A percentile compares a stretch with the other conserved stretches of the same genome.
Conservation (phyloP, 116 monocot species). For the Dioscorea cayenensis region DNA sequence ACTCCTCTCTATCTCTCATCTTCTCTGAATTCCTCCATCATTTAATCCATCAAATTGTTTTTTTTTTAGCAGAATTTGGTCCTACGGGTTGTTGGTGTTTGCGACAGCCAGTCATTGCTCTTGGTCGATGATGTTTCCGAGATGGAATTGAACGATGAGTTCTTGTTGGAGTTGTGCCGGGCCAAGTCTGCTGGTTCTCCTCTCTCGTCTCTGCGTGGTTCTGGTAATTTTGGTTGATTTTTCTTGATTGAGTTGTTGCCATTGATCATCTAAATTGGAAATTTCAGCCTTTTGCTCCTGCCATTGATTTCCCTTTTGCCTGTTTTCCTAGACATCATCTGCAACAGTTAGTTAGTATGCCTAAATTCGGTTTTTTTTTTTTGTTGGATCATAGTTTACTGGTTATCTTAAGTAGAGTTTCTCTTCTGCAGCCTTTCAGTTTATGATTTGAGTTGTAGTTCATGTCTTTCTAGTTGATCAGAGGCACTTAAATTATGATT, state of each 20-base stretch:
- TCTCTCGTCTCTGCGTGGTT: slow-evolving; percentile 28
- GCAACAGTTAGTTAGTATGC: too few species aligned
- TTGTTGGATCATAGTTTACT: too few species aligned
- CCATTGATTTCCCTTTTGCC: background rate
- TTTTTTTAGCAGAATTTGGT: slow-evolving; percentile 47
- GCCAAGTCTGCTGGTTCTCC: slow-evolving; percentile 58
- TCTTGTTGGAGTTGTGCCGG: slow-evolving; percentile 46
- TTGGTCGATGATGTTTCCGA: slow-evolving; percentile 40
- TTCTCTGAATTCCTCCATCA: too few species aligned
- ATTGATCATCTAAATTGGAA: background rate
- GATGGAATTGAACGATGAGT: slow-evolving; percentile 36
- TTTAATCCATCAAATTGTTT: background rate
- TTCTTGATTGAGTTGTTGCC: background rate
- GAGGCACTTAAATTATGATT: too few species aligned
- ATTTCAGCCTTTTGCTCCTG: background rate
- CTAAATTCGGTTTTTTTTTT: too few species aligned
- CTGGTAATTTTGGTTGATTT: slow-evolving; percentile 25
- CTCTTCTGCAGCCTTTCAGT: too few species aligned
- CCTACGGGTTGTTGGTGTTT: slow-evolving; percentile 65
- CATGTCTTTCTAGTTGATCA: too few species aligned
- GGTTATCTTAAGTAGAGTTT: too few species aligned
- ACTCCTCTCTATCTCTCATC: background rate
- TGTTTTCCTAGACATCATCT: too few species aligned
- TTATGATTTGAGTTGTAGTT: too few species aligned
- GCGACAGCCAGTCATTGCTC: slow-evolving; percentile 80